Evolutionary conservation across 768 basidiomycete species (phyloP).

Genomic region (Tulasnella sp.): DNA sequence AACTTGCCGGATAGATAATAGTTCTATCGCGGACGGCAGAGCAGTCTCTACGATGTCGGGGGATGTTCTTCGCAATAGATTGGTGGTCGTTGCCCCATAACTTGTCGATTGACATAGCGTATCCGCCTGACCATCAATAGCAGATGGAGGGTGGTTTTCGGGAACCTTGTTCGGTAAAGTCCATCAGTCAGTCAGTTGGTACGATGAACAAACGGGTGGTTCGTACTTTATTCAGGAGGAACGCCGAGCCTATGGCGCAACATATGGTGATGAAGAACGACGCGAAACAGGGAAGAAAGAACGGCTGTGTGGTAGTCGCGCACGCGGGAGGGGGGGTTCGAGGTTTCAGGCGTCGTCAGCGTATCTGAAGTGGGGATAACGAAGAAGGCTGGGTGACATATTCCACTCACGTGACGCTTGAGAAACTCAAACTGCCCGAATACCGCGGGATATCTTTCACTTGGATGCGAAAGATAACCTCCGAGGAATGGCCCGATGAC

Average conservation of each 20-base stretch:
- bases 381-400: too few relatives aligned
- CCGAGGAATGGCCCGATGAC: conserved; percentile 31
- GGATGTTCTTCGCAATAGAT: background rate
- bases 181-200: background rate
- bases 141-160: background rate
- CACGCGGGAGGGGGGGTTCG: too few relatives aligned
- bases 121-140: background rate
- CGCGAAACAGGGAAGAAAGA: conserved; percentile 50
- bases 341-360: too few relatives aligned
- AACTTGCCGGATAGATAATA: conserved; percentile 9
- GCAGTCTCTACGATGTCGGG: background rate
- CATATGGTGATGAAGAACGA: conserved; percentile 34
- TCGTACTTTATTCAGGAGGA: conserved; percentile 45
- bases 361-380: too few relatives aligned
- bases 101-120: background rate
- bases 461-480: conserved; percentile 48
- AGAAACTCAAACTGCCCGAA: conserved; percentile 37
- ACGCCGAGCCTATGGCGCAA: conserved; percentile 34
- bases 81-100: background rate
- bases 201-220: background rate
- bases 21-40: background rate
- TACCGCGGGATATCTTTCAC: conserved; percentile 35
- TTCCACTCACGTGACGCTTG: conserved; percentile 17
- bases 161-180: conserved; percentile 7
- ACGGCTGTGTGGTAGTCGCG: too few relatives aligned